phyloP scores from a whole-genome alignment of 805 yeast genomes.

The Cephaloascus fragrans region DNA sequence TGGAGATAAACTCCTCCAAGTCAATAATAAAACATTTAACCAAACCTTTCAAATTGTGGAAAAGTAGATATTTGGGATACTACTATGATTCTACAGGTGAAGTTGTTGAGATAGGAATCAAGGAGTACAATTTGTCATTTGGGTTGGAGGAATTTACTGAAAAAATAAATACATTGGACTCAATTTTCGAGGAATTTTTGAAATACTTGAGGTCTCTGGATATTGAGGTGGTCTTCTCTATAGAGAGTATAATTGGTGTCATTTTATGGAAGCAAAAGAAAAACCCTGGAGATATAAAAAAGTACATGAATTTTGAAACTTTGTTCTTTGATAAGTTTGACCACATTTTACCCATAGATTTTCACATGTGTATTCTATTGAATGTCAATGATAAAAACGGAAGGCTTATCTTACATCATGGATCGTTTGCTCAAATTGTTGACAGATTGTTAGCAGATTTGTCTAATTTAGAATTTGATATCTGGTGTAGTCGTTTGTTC shows the following conservation, averaged over 20 bases:
- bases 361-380: constrained; percentile 17
- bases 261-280: background rate
- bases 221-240: background rate
- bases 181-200: background rate
- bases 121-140: background rate
- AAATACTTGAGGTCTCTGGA: background rate
- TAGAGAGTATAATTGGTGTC: background rate
- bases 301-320: background rate
- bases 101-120: background rate
- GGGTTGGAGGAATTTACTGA: background rate
- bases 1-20: background rate
- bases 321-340: background rate
- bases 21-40: background rate
- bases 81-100: constrained; percentile 16
- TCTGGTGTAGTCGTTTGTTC: constrained; percentile 5
- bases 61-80: constrained; percentile 16
- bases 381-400: constrained; percentile 8
- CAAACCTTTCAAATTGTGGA: constrained; percentile 14
- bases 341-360: constrained; percentile 15
- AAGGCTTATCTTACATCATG: background rate
- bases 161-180: background rate
- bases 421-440: background rate
- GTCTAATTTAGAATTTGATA: background rate
- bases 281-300: background rate
- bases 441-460: background rate